phyloP scores from a whole-genome alignment of 2,329 filamentous ascomycete genomes.

The Didymella pomorum region DNA sequence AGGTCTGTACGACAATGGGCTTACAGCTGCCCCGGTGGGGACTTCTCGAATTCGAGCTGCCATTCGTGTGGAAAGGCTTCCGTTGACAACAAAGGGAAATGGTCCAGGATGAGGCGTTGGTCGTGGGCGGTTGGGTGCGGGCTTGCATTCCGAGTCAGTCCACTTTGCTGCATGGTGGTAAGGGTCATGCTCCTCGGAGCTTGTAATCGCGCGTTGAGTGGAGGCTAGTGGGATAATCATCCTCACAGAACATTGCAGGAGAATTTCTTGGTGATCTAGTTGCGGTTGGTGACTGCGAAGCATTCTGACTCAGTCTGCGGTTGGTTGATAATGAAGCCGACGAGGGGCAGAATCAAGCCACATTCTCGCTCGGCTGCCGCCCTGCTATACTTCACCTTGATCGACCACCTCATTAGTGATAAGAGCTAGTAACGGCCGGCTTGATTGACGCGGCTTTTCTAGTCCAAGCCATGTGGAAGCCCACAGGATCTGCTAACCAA shows the following conservation, averaged over 20 bases:
- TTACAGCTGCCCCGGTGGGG: neutral
- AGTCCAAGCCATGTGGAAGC: neutral
- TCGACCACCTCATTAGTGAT: neutral
- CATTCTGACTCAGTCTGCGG: neutral
- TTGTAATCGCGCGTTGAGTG: neutral
- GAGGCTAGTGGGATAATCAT: neutral
- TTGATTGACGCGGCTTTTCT: neutral
- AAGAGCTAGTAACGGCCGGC: neutral
- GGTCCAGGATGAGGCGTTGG: neutral
- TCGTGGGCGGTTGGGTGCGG: neutral
- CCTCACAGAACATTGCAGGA: neutral
- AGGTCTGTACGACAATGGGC: neutral
- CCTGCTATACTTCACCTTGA: neutral
- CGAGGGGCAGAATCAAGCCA: neutral
- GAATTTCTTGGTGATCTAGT: neutral
- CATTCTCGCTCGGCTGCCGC: neutral
- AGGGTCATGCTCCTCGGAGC: neutral
- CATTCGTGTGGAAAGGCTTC: neutral
- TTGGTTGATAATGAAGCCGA: neutral
- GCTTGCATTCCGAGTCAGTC: neutral
- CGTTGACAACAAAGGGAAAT: neutral
- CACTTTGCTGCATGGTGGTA: neutral
- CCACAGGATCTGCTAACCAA: slow-evolving; percentile 9
- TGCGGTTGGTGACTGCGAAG: neutral
- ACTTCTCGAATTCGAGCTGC: neutral